Conservation (phyloP, 495 filamentous ascomycete species). For the Neurospora pannonica region DNA sequence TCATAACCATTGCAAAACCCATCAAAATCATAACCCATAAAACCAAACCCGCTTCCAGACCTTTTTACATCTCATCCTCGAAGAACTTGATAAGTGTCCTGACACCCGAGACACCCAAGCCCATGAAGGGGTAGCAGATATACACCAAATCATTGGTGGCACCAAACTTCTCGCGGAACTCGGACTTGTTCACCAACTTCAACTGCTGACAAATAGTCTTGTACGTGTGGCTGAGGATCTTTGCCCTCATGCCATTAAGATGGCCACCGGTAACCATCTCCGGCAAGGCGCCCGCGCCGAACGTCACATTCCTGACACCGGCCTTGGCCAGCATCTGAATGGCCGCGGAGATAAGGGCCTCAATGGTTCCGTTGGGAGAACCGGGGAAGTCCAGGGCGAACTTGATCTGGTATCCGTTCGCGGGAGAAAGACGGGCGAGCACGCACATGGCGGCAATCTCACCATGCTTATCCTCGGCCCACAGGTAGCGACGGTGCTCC, state of each 20-base stretch:
- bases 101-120: conserved; percentile 64
- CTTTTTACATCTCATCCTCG: conserved; percentile 50
- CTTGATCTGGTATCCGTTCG: conserved; percentile 80
- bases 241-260: conserved; percentile 60
- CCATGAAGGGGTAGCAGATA: conserved; percentile 73
- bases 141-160: conserved; percentile 67
- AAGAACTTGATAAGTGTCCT: conserved; percentile 76
- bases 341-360: conserved; percentile 67
- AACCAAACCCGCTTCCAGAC: background rate
- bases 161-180: conserved; percentile 80
- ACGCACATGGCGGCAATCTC: conserved; percentile 63
- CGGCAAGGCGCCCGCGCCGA: conserved; percentile 64
- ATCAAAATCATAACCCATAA: background rate
- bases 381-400: conserved; percentile 79
- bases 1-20: background rate
- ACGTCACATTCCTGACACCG: conserved; percentile 61
- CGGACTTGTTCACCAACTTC: conserved; percentile 69
- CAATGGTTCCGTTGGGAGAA: conserved; percentile 69
- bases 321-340: conserved; percentile 55
- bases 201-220: conserved; percentile 67
- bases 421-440: conserved; percentile 61
- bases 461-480: conserved; percentile 57
- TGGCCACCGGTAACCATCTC: conserved; percentile 65
- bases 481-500: conserved; percentile 73
- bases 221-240: conserved; percentile 67